Evolutionary conservation across 2,329 filamentous ascomycete genomes (phyloP), one percentile per base, ranked within the genome.

Genomic region (Huntiella bhutanensis): DNA sequence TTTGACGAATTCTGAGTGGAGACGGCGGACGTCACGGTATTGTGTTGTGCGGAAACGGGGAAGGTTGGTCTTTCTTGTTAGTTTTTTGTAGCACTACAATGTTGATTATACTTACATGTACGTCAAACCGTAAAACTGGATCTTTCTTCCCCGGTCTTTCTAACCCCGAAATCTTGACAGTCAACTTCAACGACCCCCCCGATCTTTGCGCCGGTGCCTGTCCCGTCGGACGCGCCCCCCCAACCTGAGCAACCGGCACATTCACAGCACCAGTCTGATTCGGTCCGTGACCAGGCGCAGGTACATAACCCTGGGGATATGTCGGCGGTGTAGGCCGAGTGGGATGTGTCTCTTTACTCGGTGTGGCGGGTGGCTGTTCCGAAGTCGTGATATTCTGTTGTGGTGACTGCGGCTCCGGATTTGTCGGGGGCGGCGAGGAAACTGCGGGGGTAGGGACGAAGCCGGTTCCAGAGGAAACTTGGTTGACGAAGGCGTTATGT

Each of bases 11-110:
- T 98, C 91, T 41, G 84, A 86, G 63, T 98, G 91, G 51, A 92
- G 80, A 51, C 91, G 83, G 55, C 91, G 82, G 53, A 98, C 86
- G 62, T 98, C 91, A 58, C 91, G 86, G 65, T 95, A 98, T 61
- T 98, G 91, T 4, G 91, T 98, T 0, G 91, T 98, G 55, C 91
- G 77, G 63, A 95, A 98, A 55, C 88, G 88, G 45, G 88, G 87
- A n/a, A 98, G 80, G 63, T 98, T 98, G 53, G 91, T 98, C 91
- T 98, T 15, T 12, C 15, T 13, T 22, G 12, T 28, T 6, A 13
- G 10, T 15, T 5, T 36, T 34, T 19, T 36, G 16, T 35, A 10
- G 22, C 8, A 41, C 11, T 7, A 12, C 12, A 12, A 5, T 5
- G 44, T 17, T n/a, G 13, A 3, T n/a, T 5, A 16, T 45, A 54